A percentile compares a stretch with the other conserved stretches of the same genome.
phyloP scores from a whole-genome alignment of 2,329 filamentous ascomycete genomes.

The Fusarium papillatum region DNA sequence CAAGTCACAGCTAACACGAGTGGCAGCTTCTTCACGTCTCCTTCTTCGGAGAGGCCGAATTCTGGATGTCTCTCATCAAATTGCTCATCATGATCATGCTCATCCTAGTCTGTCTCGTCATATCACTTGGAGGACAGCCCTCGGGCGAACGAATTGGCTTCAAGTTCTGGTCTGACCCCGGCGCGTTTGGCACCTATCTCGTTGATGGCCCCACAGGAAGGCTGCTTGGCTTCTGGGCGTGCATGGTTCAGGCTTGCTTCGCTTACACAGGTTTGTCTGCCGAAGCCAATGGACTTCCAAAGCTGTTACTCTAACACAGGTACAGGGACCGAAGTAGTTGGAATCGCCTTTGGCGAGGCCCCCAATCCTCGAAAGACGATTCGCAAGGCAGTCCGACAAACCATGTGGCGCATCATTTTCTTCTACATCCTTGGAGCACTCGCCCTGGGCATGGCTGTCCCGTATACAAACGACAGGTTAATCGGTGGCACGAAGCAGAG shows the following conservation, averaged over 20 bases:
- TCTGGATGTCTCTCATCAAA: conserved; percentile 61
- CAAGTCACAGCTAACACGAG: background rate
- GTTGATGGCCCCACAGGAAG: conserved; percentile 49
- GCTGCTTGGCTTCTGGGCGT: conserved; percentile 57
- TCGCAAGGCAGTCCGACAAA: background rate
- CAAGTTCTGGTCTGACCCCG: conserved; percentile 58
- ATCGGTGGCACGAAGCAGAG: background rate
- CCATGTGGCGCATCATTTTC: background rate
- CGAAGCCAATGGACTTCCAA: too few relatives aligned
- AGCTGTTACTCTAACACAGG: background rate
- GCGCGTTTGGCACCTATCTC: conserved; percentile 55
- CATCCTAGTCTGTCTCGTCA: conserved; percentile 44
- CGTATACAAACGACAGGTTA: background rate
- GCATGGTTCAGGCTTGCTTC: conserved; percentile 54
- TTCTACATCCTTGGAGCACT: background rate
- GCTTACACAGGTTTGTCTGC: conserved; percentile 39
- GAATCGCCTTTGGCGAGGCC: background rate
- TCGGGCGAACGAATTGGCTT: conserved; percentile 55
- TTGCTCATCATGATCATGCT: conserved; percentile 57
- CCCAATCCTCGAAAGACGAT: background rate
- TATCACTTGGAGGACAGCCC: conserved; percentile 56
- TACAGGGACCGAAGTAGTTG: background rate
- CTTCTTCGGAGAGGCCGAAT: conserved; percentile 62
- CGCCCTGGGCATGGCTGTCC: background rate
- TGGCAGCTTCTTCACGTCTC: conserved; percentile 50